A percentile compares a stretch with the other conserved stretches of the same genome.
These are phyloP conservation scores for Aspergillus chevalieri DNA, from an alignment of 2,329 filamentous ascomycete species.

Conservation along the genomic window DNA sequence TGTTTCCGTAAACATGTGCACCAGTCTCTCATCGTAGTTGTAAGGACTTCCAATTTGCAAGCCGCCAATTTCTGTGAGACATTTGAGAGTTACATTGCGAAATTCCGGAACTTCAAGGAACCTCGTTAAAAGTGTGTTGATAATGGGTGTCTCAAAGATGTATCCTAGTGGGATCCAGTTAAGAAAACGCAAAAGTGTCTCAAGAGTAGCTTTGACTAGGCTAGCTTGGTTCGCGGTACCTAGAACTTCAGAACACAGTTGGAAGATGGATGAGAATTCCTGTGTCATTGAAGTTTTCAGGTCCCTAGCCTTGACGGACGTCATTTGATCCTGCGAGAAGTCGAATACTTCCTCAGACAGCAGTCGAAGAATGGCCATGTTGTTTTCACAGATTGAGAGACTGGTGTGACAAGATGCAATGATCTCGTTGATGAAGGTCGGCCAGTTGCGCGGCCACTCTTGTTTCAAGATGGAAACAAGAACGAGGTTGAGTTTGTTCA, in stretches of 20 bases:
- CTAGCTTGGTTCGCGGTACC: constrained; percentile 82
- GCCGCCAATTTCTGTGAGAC: constrained; percentile 92
- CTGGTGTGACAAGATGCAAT: constrained; percentile 92
- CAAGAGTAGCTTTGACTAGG: constrained; percentile 90
- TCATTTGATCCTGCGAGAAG: constrained; percentile 98
- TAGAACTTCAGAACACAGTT: constrained; percentile 92
- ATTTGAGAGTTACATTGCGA: constrained; percentile 93
- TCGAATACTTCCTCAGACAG: constrained; percentile 98
- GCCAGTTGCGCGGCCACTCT: constrained; percentile 99
- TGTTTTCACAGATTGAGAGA: constrained; percentile 97
- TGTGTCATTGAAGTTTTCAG: constrained; percentile 98
- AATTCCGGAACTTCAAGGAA: constrained; percentile 94
- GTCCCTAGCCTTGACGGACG: constrained; percentile 92
- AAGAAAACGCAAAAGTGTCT: constrained; percentile 90
- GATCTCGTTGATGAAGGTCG: constrained; percentile 99
- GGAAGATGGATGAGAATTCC: constrained; percentile 97
- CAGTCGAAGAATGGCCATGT: constrained; percentile 95
- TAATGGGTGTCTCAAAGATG: constrained; percentile 95
- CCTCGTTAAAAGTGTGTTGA: constrained; percentile 85
- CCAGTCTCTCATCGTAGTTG: constrained; percentile 88
- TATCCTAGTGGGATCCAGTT: constrained; percentile 99
- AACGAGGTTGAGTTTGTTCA: constrained; percentile 98
- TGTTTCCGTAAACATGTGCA: constrained; percentile 98
- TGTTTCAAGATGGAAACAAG: constrained; percentile 97
- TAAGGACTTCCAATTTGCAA: constrained; percentile 71